These are phyloP conservation scores for Herpotrichia juniperi DNA, from an alignment of 2,329 filamentous ascomycete genomes.

Conservation along the genomic window DNA sequence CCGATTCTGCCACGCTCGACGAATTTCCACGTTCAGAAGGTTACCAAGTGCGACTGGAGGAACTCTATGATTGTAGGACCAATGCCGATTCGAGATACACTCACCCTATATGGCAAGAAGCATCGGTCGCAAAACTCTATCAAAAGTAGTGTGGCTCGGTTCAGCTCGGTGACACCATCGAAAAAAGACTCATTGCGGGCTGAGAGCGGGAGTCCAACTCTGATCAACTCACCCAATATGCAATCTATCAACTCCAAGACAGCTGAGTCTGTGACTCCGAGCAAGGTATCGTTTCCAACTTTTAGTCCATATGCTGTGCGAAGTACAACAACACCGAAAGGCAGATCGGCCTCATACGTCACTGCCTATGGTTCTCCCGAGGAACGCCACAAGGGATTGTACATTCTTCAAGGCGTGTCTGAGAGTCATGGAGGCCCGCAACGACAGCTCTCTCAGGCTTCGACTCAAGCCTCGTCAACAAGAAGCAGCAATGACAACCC, in stretches of 20 bases:
- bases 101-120: slow-evolving; percentile 26
- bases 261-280: slow-evolving; percentile 43
- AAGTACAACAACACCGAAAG: slow-evolving; percentile 43
- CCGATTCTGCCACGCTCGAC: slow-evolving; percentile 35
- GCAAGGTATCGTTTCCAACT: slow-evolving; percentile 40
- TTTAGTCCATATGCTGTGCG: slow-evolving; percentile 27
- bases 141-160: slow-evolving; percentile 15
- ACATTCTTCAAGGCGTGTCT: slow-evolving; percentile 37
- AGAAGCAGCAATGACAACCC: slow-evolving; percentile 54
- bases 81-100: slow-evolving; percentile 31
- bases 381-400: slow-evolving; percentile 32
- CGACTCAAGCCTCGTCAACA: slow-evolving; percentile 42
- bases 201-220: slow-evolving; percentile 12
- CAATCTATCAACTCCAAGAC: slow-evolving; percentile 34
- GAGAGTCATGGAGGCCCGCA: slow-evolving; percentile 39
- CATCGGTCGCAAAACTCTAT: slow-evolving; percentile 15
- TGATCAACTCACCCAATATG: slow-evolving; percentile 19
- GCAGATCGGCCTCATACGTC: slow-evolving; percentile 40
- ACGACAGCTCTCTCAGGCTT: slow-evolving; percentile 48
- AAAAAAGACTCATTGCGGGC: slow-evolving; percentile 5
- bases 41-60: slow-evolving; percentile 43
- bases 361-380: slow-evolving; percentile 50
- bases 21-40: slow-evolving; percentile 39
- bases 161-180: slow-evolving; percentile 11
- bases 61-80: slow-evolving; percentile 38